A percentile compares a stretch with the other conserved stretches of the same genome.
Evolutionary conservation across 352 stramenopile species (phyloP).

Genomic region (Halophytophthora batemanensis): DNA sequence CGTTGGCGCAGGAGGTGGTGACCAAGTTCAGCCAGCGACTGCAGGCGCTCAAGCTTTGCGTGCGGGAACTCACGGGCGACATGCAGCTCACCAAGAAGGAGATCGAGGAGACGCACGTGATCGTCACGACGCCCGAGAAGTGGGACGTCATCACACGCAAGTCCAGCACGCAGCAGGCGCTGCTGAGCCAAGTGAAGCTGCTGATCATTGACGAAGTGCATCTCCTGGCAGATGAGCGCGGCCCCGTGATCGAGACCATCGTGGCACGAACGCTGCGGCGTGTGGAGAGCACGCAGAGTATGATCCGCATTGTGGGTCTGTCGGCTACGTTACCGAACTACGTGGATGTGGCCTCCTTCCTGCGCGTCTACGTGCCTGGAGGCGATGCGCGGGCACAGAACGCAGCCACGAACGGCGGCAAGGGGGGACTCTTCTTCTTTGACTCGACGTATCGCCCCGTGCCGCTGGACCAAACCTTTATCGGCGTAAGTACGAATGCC

Average conservation of each 20-base stretch:
- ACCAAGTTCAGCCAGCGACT: constrained; percentile 95
- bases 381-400: constrained; percentile 55
- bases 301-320: constrained; percentile 97
- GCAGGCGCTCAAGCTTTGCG: constrained; percentile 53
- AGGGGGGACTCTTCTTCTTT: constrained; percentile 97
- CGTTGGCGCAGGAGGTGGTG: constrained; percentile 98
- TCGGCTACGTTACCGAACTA: constrained; percentile 99
- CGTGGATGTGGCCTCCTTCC: constrained; percentile 96
- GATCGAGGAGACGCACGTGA: constrained; percentile 94
- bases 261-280: constrained; percentile 97
- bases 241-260: constrained; percentile 99
- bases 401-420: constrained; percentile 65
- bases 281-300: constrained; percentile 96
- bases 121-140: constrained; percentile 99
- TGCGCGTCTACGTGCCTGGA: constrained; percentile 89
- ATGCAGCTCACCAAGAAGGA: constrained; percentile 98
- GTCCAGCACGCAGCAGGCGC: constrained; percentile 86
- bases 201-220: constrained; percentile 99
- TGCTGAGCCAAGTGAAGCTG: constrained; percentile 91
- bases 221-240: constrained; percentile 97
- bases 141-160: constrained; percentile 99
- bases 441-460: constrained; percentile 97
- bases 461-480: constrained; percentile 98
- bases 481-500: constrained; percentile 90
- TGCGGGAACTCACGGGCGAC: constrained; percentile 96